Evolutionary conservation across 805 yeast species (phyloP).

Genomic region (Saturnispora sanitii): DNA sequence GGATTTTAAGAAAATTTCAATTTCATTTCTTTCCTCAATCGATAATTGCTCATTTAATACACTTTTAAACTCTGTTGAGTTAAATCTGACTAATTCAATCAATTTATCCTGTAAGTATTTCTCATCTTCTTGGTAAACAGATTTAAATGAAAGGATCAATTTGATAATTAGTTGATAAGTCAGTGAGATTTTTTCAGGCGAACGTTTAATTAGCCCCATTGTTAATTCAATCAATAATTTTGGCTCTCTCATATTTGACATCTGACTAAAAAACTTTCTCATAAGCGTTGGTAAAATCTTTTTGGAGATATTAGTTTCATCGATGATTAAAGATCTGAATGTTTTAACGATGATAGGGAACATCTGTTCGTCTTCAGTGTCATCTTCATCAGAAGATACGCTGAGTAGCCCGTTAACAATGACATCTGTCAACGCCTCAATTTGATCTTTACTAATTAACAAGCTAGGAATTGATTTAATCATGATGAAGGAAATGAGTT

Average conservation of each 20-base stretch:
- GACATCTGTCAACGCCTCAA: conserved; percentile 4
- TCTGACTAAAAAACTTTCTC: conserved; percentile 14
- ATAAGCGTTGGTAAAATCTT: conserved; percentile 39
- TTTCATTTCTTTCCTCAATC: conserved; percentile 24
- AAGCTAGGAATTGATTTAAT: conserved; percentile 32
- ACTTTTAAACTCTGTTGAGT: conserved; percentile 39
- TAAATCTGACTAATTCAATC: conserved; percentile 35
- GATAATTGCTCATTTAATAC: conserved; percentile 30
- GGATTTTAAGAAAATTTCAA: conserved; percentile 4
- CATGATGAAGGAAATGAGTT: conserved; percentile 36
- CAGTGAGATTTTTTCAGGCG: conserved; percentile 23
- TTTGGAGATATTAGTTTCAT: conserved; percentile 32
- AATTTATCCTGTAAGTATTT: conserved; percentile 39
- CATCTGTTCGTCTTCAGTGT: conserved; percentile 18
- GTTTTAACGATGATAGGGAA: conserved; percentile 46
- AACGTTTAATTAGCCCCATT: conserved; percentile 33
- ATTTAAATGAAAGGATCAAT: conserved; percentile 26
- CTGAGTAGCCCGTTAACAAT: conserved; percentile 32
- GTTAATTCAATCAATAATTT: conserved; percentile 40
- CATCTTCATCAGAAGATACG: conserved; percentile 18
- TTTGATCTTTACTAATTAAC: conserved; percentile 27
- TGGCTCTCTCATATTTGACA: conserved; percentile 23
- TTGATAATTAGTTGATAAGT: conserved; percentile 26
- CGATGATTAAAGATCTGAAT: conserved; percentile 41
- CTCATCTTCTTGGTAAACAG: conserved; percentile 18